These are phyloP conservation scores for Penicillium hordei DNA, from an alignment of 2,329 filamentous ascomycete species.

Conservation along the genomic window DNA sequence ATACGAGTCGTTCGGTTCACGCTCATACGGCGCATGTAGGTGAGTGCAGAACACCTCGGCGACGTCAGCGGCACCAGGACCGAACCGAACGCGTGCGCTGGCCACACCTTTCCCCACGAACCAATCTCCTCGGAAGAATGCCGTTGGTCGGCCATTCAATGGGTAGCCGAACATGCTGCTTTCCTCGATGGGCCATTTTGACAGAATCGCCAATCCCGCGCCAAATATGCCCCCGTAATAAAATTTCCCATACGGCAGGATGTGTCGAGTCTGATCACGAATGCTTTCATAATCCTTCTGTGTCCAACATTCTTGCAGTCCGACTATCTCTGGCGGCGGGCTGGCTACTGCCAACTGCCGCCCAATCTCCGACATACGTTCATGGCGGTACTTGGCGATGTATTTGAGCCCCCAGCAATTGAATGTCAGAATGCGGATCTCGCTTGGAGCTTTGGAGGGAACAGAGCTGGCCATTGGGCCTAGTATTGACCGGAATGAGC, in stretches of 20 bases:
- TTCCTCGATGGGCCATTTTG: slow-evolving; percentile 88
- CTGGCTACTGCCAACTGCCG: slow-evolving; percentile 68
- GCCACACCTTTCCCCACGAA: slow-evolving; percentile 94
- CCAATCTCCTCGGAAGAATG: slow-evolving; percentile 94
- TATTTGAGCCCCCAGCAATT: slow-evolving; percentile 98
- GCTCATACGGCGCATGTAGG: slow-evolving; percentile 84
- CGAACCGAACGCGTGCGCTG: slow-evolving; percentile 73
- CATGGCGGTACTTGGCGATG: slow-evolving; percentile 73
- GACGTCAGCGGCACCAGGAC: slow-evolving; percentile 62
- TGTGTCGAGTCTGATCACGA: slow-evolving; percentile 66
- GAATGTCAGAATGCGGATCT: slow-evolving; percentile 78
- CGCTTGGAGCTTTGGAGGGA: slow-evolving; percentile 45
- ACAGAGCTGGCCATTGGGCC: slow-evolving; percentile 19
- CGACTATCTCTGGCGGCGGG: slow-evolving; percentile 78
- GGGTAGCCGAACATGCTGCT: slow-evolving; percentile 82
- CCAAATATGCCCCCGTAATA: slow-evolving; percentile 89
- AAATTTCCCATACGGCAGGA: slow-evolving; percentile 89
- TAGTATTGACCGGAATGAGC: not conserved
- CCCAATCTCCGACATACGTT: slow-evolving; percentile 81
- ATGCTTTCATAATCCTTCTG: slow-evolving; percentile 79
- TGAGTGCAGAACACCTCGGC: slow-evolving; percentile 93
- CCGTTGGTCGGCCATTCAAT: slow-evolving; percentile 89
- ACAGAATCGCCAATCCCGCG: slow-evolving; percentile 83
- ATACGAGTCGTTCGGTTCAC: slow-evolving; percentile 77
- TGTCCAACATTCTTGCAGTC: slow-evolving; percentile 94